Percentiles rank a stretch among this genome's conserved stretches.
Conservation (phyloP, 768 basidiomycete species). For the Leucocoprinus leucothites region DNA sequence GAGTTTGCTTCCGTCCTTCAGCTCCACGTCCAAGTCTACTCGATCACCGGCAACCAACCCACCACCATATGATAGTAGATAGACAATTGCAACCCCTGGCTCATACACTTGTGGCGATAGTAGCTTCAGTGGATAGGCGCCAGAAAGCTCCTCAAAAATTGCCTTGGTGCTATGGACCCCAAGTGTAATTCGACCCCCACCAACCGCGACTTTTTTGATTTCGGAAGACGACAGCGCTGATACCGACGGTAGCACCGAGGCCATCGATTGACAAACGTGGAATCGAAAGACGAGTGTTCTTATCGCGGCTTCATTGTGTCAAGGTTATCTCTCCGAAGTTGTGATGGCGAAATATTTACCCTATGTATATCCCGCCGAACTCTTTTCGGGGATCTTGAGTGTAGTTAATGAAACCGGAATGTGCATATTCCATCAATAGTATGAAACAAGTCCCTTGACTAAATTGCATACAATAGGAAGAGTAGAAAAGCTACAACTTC, state of each 20-base stretch:
- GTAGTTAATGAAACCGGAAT: not conserved
- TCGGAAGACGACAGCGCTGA: not conserved
- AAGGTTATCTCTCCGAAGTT: not conserved
- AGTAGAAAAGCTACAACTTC: not conserved
- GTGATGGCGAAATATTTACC: not conserved
- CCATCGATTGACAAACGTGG: not conserved
- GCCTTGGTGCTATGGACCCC: conserved; percentile 50
- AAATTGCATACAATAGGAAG: conserved; percentile 7
- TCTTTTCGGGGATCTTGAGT: too few relatives aligned
- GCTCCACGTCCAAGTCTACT: conserved; percentile 58
- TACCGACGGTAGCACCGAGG: not conserved
- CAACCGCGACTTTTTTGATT: conserved; percentile 30
- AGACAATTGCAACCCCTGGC: conserved; percentile 61
- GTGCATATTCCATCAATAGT: not conserved
- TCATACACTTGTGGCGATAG: conserved; percentile 62
- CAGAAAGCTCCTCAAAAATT: conserved; percentile 71
- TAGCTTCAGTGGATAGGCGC: conserved; percentile 86
- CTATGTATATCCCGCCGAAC: too few relatives aligned
- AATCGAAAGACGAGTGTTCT: not conserved
- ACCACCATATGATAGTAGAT: conserved; percentile 86
- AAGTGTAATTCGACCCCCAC: conserved; percentile 58
- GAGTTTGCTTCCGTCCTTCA: conserved; percentile 55
- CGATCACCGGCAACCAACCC: conserved; percentile 87
- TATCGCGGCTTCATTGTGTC: not conserved
- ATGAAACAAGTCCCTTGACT: conserved; percentile 11